These are phyloP conservation scores for Flaveria brownii DNA, from an alignment of 129 eudicot species.

Conservation along the genomic window DNA sequence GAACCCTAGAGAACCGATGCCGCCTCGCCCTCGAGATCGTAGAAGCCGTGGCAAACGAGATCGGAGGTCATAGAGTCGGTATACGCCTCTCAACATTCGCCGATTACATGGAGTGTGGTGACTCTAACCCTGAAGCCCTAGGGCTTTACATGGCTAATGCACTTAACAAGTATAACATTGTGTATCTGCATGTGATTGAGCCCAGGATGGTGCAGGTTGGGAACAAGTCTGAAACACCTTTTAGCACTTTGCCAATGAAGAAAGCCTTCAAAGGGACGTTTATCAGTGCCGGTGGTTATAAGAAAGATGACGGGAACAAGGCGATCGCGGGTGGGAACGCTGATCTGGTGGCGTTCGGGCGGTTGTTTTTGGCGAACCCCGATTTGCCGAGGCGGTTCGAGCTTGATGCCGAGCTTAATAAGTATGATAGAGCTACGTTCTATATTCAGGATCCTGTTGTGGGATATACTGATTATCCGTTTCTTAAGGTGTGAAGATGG, in stretches of 20 bases:
- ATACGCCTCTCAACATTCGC: slow-evolving; percentile 53
- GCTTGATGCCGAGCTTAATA: slow-evolving; percentile 32
- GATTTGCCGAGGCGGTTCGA: slow-evolving; percentile 54
- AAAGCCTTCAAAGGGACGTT: slow-evolving; percentile 44
- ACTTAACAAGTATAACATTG: slow-evolving; percentile 35
- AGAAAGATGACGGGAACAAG: slow-evolving; percentile 32
- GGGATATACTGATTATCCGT: slow-evolving; percentile 51
- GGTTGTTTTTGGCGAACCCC: slow-evolving; percentile 48
- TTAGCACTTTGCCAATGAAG: slow-evolving; percentile 39
- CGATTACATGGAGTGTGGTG: slow-evolving; percentile 40
- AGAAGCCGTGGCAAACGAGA: slow-evolving; percentile 49
- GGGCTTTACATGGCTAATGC: slow-evolving; percentile 58
- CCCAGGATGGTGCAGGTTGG: slow-evolving; percentile 36
- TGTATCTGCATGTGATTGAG: slow-evolving; percentile 45
- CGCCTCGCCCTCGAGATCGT: slow-evolving; percentile 48
- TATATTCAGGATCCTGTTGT: slow-evolving; percentile 40
- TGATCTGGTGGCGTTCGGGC: slow-evolving; percentile 42
- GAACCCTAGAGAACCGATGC: slow-evolving; percentile 55
- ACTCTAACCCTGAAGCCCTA: slow-evolving; percentile 55
- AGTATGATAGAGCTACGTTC: slow-evolving; percentile 40
- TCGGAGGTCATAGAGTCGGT: slow-evolving; percentile 51
- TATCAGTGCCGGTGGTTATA: slow-evolving; percentile 44
- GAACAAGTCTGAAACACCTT: slow-evolving; percentile 19
- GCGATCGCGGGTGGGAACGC: slow-evolving; percentile 26
- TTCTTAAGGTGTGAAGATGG: slow-evolving; percentile 33